Conservation (phyloP, 305 asterid genomes). For the Fraxinus dipetala region DNA sequence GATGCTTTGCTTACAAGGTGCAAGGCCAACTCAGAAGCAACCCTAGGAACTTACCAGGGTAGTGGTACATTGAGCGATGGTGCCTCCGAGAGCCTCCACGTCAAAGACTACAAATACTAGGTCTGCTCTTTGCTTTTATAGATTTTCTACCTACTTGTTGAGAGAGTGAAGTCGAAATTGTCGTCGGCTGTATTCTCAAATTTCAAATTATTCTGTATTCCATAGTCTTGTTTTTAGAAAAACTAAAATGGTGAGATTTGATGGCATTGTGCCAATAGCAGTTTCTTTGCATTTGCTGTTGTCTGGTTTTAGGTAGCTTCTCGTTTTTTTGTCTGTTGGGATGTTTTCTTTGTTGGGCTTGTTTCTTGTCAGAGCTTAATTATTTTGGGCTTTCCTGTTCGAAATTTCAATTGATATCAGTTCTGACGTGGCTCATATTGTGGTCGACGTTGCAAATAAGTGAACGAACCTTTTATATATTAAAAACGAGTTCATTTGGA, state of each 20-base stretch:
- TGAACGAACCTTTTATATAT: not conserved
- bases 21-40: slow-evolving; percentile 68
- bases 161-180: not conserved
- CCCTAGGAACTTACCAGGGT: slow-evolving; percentile 57
- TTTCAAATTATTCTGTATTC: not conserved
- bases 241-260: not conserved
- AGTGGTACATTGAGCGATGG: slow-evolving; percentile 42
- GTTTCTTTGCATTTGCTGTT: not conserved
- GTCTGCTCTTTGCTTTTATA: not conserved
- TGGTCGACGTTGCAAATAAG: not conserved
- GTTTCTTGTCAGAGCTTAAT: not conserved
- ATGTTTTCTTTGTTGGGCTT: not conserved
- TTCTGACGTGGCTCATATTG: not conserved
- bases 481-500: not conserved
- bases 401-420: not conserved
- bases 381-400: not conserved
- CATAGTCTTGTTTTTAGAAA: not conserved
- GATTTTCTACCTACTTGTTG: not conserved
- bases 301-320: not conserved
- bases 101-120: slow-evolving; percentile 57
- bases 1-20: slow-evolving; percentile 50
- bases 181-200: not conserved
- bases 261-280: not conserved
- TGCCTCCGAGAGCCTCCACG: slow-evolving; percentile 64
- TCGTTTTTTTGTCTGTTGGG: not conserved